These are phyloP conservation scores for Termitomyces sp. DNA, from an alignment of 768 basidiomycete genomes.

Conservation along the genomic window DNA sequence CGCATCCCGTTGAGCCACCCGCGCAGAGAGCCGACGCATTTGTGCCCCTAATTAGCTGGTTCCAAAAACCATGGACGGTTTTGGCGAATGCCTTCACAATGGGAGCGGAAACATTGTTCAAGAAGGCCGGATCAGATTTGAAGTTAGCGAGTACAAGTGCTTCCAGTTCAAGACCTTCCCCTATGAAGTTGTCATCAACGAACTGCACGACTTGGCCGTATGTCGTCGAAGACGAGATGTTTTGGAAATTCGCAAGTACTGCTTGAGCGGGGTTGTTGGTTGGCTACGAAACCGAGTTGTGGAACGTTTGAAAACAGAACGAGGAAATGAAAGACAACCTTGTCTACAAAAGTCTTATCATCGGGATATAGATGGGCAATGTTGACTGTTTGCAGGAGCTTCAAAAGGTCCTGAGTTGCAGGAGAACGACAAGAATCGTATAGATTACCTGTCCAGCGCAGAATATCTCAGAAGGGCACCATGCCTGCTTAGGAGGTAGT, in stretches of 20 bases:
- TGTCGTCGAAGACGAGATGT: conserved; percentile 45
- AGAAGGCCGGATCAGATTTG: conserved; percentile 55
- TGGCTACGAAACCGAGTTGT: conserved; percentile 41
- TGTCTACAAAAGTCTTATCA: conserved; percentile 87
- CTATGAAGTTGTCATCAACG: conserved; percentile 69
- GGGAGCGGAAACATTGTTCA: conserved; percentile 65
- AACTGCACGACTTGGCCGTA: conserved; percentile 65
- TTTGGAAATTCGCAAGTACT: conserved; percentile 66
- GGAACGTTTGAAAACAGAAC: background rate
- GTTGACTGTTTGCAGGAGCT: conserved; percentile 82
- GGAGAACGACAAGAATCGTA: background rate
- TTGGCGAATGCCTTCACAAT: conserved; percentile 67
- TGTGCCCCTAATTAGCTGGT: conserved; percentile 68
- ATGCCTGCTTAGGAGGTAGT: conserved; percentile 64
- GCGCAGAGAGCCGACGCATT: conserved; percentile 64
- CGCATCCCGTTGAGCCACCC: conserved; percentile 51
- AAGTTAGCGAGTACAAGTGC: conserved; percentile 59
- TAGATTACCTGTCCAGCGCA: conserved; percentile 68
- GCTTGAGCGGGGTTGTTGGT: conserved; percentile 60
- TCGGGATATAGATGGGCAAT: conserved; percentile 71
- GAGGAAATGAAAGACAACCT: conserved; percentile 22
- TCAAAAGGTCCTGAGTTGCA: background rate
- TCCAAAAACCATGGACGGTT: conserved; percentile 86
- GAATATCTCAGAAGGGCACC: conserved; percentile 76
- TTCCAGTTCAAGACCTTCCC: conserved; percentile 82